Evolutionary conservation across 129 eudicot species (phyloP), one percentile per base, ranked within the genome.

Genomic region (Flaveria robusta): DNA sequence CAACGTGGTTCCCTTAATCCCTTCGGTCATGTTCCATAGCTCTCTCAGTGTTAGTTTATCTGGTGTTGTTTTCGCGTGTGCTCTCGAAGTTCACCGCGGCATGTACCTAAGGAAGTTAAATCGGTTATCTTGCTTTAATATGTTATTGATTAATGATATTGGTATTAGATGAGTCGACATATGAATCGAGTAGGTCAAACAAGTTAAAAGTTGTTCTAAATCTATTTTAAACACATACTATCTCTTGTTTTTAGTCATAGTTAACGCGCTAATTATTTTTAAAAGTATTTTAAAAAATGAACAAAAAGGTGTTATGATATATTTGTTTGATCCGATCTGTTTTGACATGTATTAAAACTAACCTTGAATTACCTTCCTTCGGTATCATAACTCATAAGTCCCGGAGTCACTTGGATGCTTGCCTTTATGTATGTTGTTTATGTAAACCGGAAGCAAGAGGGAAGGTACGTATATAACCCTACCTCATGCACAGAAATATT

Each of bases 321-420:
- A 43, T 8, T 0, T 43, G 11, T 54, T 4, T 58, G 31, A 0
- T 9, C 66, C 3, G 19, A 60, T 18, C 0, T 18, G 66, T 24
- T 62, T 60, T 60, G 19, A 26, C 37, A 79, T 1, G 86, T 82
- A 88, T 81, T 85, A 51, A 8, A 29, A 68, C 24, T 60, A 18
- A 8, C 65, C 12, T 24, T 3, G 10, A 43, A 34, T 16, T 79
- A 90, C 98, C 98, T 90, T 81, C 98, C 98, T 82, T 93, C 96
- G 0, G 77, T 75, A 70, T 93, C 98, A 23, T 83, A 93, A 11
- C 66, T 93, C 98, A 23, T 83, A 93, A 11, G 90, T 82, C 54
- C 85, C 88, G 2, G 92, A 71, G 64, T 85, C 96, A 68, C 98
- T 90, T 41, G 92, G 88, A 72, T 93, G 97, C 78, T 93, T 93